Evolutionary conservation across 2,329 filamentous ascomycete species (phyloP), one percentile per base, ranked within the genome.

Genomic region (Scleromitrula shiraiana): DNA sequence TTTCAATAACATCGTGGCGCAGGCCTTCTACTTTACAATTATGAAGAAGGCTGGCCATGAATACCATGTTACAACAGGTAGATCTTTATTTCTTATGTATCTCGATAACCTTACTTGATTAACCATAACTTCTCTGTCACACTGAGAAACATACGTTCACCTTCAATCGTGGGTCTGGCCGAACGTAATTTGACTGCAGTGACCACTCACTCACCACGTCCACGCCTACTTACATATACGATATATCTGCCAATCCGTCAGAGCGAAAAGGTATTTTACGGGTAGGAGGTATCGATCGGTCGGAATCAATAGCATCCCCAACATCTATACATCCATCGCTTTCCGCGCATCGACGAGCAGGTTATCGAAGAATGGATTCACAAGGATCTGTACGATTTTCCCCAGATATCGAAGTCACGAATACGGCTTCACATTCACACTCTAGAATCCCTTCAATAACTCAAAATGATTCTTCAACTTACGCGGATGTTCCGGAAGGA

Each of bases 331-430:
- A 9, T 23, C 24, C 17, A 26, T 19, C 33, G 8, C 27, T 12
- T 29, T 24, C 37, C 24, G 14, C 43, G 19, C 43, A 23, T 32
- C 44, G 41, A 41, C 24, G 36, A 40, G 35, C 40, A 24, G 44
- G 27, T 15, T 46, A 46, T 32, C 44, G 35, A 24, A 46, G 35
- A 33, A 40, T 46, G 36, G 44, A 46, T 17, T 46, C 44, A 15
- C 44, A 46, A 40, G 36, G 44, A 24, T 40, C 44, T 1, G 35
- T 41, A 17, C 44, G 24, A 10, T 40, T 46, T 9, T 40, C 44
- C 5, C 35, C 44, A 46, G 9, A 41, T 19, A 2, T 23, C 24
- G 17, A 46, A 30, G n/a, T 19, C 17, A 19, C 19, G 15, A 14
- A 24, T 22, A 9, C 10, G n/a, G 8, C 19, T 23, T 14, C 24